Conservation (phyloP, 495 filamentous ascomycete genomes). For the Tuber aestivum region DNA sequence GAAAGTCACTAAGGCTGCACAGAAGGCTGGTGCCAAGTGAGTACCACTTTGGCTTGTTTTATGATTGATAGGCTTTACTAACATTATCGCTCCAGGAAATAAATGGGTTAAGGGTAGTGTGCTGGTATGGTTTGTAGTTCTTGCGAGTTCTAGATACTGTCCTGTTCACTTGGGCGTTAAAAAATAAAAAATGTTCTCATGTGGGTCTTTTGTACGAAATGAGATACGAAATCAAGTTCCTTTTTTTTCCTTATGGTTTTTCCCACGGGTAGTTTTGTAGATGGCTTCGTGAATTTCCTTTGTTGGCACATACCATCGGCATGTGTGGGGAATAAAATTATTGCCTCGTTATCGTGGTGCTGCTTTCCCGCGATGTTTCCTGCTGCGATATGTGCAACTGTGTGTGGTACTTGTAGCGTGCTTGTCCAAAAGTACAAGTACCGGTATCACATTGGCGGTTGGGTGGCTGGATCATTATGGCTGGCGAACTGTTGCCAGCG, state of each 20-base stretch:
- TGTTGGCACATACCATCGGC: not conserved
- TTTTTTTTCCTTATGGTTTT: conserved; percentile 23
- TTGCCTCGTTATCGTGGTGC: not conserved
- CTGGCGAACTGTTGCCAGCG: too few relatives aligned
- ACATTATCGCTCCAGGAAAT: conserved; percentile 31
- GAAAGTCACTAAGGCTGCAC: conserved; percentile 66
- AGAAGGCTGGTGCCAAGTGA: conserved; percentile 45
- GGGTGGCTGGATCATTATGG: too few relatives aligned
- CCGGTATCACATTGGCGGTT: not conserved
- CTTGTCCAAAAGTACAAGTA: not conserved
- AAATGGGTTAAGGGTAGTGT: conserved; percentile 36
- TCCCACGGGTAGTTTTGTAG: not conserved
- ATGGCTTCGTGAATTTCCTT: not conserved
- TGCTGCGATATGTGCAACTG: not conserved
- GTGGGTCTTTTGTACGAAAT: conserved; percentile 23
- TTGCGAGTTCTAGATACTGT: conserved; percentile 38
- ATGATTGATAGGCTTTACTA: not conserved
- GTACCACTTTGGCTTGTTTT: not conserved
- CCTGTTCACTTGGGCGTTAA: conserved; percentile 40
- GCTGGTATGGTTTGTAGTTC: conserved; percentile 41
- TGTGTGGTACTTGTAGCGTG: not conserved
- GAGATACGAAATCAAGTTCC: conserved; percentile 27
- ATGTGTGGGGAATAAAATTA: not conserved
- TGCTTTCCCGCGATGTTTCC: not conserved
- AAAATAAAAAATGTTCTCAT: conserved; percentile 19